These are phyloP conservation scores for Diaporthe humulicola DNA, from an alignment of 2,329 filamentous ascomycete genomes.

Conservation along the genomic window DNA sequence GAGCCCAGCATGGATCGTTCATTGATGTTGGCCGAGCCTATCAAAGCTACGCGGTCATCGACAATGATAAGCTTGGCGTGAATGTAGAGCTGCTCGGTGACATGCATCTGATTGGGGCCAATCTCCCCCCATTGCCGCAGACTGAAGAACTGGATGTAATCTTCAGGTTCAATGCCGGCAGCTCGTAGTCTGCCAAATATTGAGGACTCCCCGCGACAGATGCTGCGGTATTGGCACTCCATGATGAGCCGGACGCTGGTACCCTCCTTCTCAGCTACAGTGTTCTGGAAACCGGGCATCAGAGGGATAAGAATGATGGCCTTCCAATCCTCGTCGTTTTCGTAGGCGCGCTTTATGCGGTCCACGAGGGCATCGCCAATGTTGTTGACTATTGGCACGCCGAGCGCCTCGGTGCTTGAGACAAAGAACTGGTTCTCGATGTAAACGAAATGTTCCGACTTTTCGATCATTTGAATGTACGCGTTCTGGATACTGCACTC, in stretches of 20 bases:
- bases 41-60: slow-evolving; percentile 92
- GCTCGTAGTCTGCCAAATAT: slow-evolving; percentile 90
- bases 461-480: slow-evolving; percentile 93
- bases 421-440: slow-evolving; percentile 99
- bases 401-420: slow-evolving; percentile 89
- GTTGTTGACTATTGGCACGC: slow-evolving; percentile 88
- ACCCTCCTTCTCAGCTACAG: slow-evolving; percentile 92
- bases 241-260: slow-evolving; percentile 96
- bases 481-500: slow-evolving; percentile 97
- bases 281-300: slow-evolving; percentile 99
- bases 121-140: slow-evolving; percentile 94
- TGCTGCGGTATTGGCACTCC: slow-evolving; percentile 96
- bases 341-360: slow-evolving; percentile 86
- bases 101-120: slow-evolving; percentile 82
- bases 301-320: slow-evolving; percentile 91
- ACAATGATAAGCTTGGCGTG: slow-evolving; percentile 98
- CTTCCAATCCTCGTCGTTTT: slow-evolving; percentile 90
- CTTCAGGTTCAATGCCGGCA: slow-evolving; percentile 88
- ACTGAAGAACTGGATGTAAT: slow-evolving; percentile 96
- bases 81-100: slow-evolving; percentile 97
- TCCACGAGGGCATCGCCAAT: slow-evolving; percentile 96
- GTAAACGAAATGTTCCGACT: slow-evolving; percentile 97
- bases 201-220: slow-evolving; percentile 90
- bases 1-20: slow-evolving; percentile 95
- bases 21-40: slow-evolving; percentile 98